Conservation (phyloP, 2,329 filamentous ascomycete species). For the Phyllosticta citrichinensis region DNA sequence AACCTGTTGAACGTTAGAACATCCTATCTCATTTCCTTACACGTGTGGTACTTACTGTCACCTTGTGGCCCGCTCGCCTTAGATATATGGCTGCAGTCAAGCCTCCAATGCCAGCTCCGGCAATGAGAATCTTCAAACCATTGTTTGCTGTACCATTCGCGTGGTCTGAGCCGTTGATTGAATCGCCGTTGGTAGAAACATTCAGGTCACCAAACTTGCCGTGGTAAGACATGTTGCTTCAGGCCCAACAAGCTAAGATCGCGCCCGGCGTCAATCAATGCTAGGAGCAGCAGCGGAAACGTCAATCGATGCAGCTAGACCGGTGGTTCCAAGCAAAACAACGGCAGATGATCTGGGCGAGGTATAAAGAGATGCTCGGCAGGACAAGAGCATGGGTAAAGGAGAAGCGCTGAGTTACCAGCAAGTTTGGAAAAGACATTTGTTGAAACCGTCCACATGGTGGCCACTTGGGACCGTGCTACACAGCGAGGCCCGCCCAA, state of each 20-base stretch:
- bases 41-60: conserved; percentile 15
- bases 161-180: background rate
- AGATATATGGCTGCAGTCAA: conserved; percentile 44
- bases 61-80: conserved; percentile 42
- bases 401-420: background rate
- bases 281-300: background rate
- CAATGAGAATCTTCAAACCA: conserved; percentile 24
- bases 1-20: conserved; percentile 26
- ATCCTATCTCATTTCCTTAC: background rate
- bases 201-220: background rate
- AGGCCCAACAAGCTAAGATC: background rate
- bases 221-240: background rate
- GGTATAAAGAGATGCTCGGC: background rate
- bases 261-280: background rate
- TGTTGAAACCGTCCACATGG: background rate
- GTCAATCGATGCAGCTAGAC: background rate
- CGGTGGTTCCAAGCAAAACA: background rate
- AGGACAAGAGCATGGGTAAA: background rate
- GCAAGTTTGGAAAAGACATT: background rate
- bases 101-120: conserved; percentile 43
- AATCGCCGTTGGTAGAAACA: background rate
- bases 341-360: background rate
- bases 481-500: background rate
- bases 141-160: background rate
- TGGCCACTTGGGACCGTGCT: background rate